These are phyloP conservation scores for Apophysomyces ossiformis DNA, from an alignment of 371 early-diverging fungal species.

Conservation along the genomic window DNA sequence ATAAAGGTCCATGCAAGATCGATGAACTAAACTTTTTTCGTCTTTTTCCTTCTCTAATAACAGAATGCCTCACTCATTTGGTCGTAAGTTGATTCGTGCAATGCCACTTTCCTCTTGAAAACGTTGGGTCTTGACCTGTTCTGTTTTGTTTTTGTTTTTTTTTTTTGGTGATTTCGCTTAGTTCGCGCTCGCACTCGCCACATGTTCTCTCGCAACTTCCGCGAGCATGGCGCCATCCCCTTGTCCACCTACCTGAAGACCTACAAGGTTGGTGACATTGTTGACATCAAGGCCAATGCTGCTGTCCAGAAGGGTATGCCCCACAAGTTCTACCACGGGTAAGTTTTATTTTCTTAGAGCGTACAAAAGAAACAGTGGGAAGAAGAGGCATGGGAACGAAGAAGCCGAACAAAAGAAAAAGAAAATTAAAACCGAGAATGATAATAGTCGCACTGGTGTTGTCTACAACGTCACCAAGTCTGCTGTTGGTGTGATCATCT, in stretches of 20 bases:
- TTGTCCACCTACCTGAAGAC: constrained; percentile 96
- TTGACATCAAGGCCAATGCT: constrained; percentile 56
- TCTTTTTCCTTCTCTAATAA: background rate
- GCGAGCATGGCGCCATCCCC: constrained; percentile 91
- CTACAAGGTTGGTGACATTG: constrained; percentile 83
- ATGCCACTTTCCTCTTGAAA: background rate
- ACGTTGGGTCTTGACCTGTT: constrained; percentile 5
- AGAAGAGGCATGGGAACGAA: no score
- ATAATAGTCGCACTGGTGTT: constrained; percentile 92
- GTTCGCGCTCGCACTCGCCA: constrained; percentile 98
- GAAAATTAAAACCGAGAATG: no score
- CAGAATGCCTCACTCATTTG: constrained; percentile 94
- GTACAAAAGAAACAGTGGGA: no score
- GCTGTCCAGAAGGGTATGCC: constrained; percentile 99
- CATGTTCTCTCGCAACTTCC: constrained; percentile 98
- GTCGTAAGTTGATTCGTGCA: constrained; percentile 56
- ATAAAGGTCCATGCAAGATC: background rate
- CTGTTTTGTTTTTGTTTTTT: background rate
- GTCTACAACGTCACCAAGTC: constrained; percentile 99
- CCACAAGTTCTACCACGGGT: constrained; percentile 99
- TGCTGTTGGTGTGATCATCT: constrained; percentile 97
- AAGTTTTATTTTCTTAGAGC: constrained; percentile 30
- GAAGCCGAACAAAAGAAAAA: no score
- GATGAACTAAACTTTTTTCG: background rate
- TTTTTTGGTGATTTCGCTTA: constrained; percentile 6